phyloP scores from a whole-genome alignment of 148 eudicot species.

The Gaultheria prostrata region DNA sequence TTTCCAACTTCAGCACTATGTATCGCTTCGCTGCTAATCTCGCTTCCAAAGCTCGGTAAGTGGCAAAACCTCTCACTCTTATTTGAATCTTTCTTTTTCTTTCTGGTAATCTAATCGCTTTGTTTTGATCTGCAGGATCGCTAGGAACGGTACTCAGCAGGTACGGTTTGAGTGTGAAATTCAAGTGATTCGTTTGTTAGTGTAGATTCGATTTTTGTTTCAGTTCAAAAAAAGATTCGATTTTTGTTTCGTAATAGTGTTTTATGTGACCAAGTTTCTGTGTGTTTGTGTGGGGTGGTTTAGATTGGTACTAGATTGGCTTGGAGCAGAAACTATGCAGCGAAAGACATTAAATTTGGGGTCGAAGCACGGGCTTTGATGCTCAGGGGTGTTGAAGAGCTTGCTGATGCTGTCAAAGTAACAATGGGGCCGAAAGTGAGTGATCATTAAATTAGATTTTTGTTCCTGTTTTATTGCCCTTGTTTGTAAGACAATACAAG shows the following conservation, averaged over 20 bases:
- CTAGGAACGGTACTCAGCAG: constrained; percentile 27
- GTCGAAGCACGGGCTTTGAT: constrained; percentile 42
- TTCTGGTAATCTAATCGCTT: neutral
- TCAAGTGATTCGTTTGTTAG: neutral
- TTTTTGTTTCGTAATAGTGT: neutral
- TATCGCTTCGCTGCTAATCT: constrained; percentile 36
- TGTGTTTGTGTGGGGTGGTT: neutral
- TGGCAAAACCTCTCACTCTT: neutral
- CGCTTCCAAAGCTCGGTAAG: constrained; percentile 37
- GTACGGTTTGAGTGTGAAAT: constrained; percentile 9
- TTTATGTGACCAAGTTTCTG: neutral
- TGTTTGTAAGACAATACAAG: neutral
- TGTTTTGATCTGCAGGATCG: constrained; percentile 21
- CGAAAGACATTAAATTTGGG: constrained; percentile 43
- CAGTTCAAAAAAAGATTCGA: neutral
- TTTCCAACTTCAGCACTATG: constrained; percentile 13
- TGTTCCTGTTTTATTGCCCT: neutral
- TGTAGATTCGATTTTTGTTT: neutral
- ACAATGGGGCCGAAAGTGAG: constrained; percentile 57
- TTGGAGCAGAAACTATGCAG: constrained; percentile 47
- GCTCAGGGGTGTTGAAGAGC: constrained; percentile 51
- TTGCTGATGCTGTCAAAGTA: constrained; percentile 58
- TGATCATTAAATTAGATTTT: neutral
- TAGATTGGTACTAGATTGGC: constrained; percentile 30
- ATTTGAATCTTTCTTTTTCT: neutral